Evolutionary conservation across 805 yeast species (phyloP), one percentile per base, ranked within the genome.

Genomic region (Candida adriatica): DNA sequence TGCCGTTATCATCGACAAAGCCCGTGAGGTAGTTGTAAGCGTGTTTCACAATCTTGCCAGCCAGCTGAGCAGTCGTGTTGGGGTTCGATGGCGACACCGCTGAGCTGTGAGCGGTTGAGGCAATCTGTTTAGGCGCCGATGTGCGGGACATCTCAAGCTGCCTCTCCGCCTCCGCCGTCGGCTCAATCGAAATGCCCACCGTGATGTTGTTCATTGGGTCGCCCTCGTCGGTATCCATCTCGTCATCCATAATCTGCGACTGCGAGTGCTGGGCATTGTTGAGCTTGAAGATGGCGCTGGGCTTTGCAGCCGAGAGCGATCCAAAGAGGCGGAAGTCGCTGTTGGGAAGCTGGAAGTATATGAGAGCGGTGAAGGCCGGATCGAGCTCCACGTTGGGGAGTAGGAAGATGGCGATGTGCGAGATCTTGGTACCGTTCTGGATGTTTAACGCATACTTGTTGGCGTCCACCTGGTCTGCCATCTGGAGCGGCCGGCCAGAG

Each of bases 161-260:
- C 22, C 62, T 57, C 38, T 73, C 72, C 0, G 94, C 96, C 30
- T 70, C 76, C 1, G 54, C 63, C 6, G 73, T 67, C 0, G 95
- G 82, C 51, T 90, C 98, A 10, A 90, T 77, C 4, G 96, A 84
- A n/a, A 92, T 83, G 0, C 98, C 98, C 5, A 90, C 75, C 2
- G 61, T 55, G 33, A 65, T 62, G 37, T 51, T 60, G 24, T 56
- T 58, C 11, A 36, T 31, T 6, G 45, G 44, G 18, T 43, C 45
- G 6, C 16, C 33, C 13, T 8, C 10, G 22, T 19, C 27, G 46
- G 46, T 38, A 3, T 61, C 65, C n/a, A 56, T 59, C 27, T 66
- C 79, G 37, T 70, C 67, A 27, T 69, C 78, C 6, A 68, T 48
- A 15, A 70, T 70, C 37, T 58, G 61, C 17, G 37, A 24, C 9